A percentile compares a stretch with the other conserved stretches of the same genome.
Evolutionary conservation across 2,329 filamentous ascomycete genomes (phyloP).

Genomic region (Periconia sp.): DNA sequence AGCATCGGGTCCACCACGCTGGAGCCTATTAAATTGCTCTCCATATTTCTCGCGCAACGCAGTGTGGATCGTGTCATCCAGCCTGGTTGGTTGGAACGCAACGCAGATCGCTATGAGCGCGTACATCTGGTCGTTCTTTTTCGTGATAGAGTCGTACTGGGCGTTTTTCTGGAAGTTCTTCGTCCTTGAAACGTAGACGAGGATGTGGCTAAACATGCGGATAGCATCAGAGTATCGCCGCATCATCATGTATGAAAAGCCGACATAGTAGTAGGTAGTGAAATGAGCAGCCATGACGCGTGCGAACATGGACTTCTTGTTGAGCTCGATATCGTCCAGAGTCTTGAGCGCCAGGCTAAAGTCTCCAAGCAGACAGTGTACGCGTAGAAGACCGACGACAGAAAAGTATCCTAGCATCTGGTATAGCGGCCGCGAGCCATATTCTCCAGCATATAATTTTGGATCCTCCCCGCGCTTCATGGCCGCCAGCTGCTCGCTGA

Average conservation of each 20-base stretch:
- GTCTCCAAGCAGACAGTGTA: slow-evolving; percentile 95
- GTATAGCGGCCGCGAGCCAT: slow-evolving; percentile 92
- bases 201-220: slow-evolving; percentile 99
- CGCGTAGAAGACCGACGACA: slow-evolving; percentile 94
- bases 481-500: slow-evolving; percentile 93
- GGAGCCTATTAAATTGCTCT: slow-evolving; percentile 95
- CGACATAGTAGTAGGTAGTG: slow-evolving; percentile 99
- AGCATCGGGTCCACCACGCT: slow-evolving; percentile 92
- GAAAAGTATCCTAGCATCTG: slow-evolving; percentile 99
- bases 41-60: slow-evolving; percentile 98
- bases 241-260: slow-evolving; percentile 99
- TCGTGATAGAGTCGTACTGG: slow-evolving; percentile 97
- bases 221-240: slow-evolving; percentile 98
- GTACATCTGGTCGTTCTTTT: slow-evolving; percentile 99
- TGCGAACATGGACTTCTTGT: slow-evolving; percentile 99
- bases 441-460: slow-evolving; percentile 86
- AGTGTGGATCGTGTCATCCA: slow-evolving; percentile 99
- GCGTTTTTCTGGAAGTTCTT: slow-evolving; percentile 99
- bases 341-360: slow-evolving; percentile 99
- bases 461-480: slow-evolving; percentile 95
- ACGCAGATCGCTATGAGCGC: slow-evolving; percentile 98
- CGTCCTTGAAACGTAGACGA: slow-evolving; percentile 96
- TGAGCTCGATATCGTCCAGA: slow-evolving; percentile 98
- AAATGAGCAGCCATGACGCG: slow-evolving; percentile 99
- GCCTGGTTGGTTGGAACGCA: slow-evolving; percentile 92